Percentiles rank a stretch among this genome's conserved stretches.
Evolutionary conservation across 2,329 filamentous ascomycete species (phyloP).

Genomic region (Neonectria sp.): DNA sequence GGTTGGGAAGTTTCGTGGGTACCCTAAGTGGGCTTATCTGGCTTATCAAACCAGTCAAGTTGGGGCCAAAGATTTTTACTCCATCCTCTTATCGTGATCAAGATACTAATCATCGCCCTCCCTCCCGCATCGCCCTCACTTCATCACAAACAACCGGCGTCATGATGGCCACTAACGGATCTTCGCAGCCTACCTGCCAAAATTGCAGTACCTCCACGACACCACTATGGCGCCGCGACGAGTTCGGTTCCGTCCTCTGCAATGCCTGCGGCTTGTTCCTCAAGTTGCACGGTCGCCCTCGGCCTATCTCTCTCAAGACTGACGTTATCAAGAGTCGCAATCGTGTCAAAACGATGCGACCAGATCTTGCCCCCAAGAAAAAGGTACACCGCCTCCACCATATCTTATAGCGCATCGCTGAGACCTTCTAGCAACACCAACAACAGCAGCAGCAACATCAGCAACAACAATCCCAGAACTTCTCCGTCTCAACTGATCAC

Average conservation of each 20-base stretch:
- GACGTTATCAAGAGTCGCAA: constrained; percentile 99
- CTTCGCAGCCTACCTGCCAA: constrained; percentile 92
- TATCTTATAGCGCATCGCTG: constrained; percentile 20
- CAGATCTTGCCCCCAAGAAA: constrained; percentile 84
- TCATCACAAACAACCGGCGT: constrained; percentile 55
- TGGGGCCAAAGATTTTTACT: constrained; percentile 53
- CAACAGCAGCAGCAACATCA: constrained; percentile 40
- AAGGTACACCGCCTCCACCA: constrained; percentile 72
- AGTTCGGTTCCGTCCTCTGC: constrained; percentile 94
- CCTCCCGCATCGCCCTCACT: constrained; percentile 47
- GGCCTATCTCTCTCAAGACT: constrained; percentile 97
- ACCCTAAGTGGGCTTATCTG: constrained; percentile 47
- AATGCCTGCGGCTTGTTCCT: constrained; percentile 98
- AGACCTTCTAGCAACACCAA: constrained; percentile 3
- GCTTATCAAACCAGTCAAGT: constrained; percentile 55
- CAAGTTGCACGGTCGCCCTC: constrained; percentile 93
- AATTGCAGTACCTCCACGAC: constrained; percentile 98
- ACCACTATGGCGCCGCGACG: constrained; percentile 96
- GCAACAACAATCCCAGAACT: constrained; percentile 59
- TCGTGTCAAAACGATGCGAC: constrained; percentile 89
- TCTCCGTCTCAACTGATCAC: constrained; percentile 59
- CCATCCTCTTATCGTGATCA: constrained; percentile 57
- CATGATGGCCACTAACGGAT: constrained; percentile 72
- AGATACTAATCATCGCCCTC: constrained; percentile 54
- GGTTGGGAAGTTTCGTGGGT: constrained; percentile 36